A percentile compares a stretch with the other conserved stretches of the same genome.
Conservation (phyloP, 2,329 filamentous ascomycete genomes). For the Rhynchosporium graminicola region DNA sequence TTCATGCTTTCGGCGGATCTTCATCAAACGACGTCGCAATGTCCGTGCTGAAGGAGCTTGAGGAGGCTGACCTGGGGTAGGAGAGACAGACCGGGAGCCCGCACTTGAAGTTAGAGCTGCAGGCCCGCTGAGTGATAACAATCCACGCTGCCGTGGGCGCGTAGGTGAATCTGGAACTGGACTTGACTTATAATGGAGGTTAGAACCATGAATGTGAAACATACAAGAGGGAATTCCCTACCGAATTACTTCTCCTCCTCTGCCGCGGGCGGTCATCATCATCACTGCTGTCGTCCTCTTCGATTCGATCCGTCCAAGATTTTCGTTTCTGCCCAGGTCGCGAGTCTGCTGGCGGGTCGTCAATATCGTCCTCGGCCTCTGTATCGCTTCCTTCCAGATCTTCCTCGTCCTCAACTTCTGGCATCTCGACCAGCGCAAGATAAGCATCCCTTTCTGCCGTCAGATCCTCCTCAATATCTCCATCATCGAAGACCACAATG, state of each 20-base stretch:
- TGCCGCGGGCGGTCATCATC: constrained; percentile 76
- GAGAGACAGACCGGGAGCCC: constrained; percentile 42
- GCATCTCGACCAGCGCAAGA: constrained; percentile 85
- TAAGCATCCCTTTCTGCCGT: constrained; percentile 76
- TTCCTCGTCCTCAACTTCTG: constrained; percentile 68
- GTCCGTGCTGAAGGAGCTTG: constrained; percentile 69
- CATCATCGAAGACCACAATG: constrained; percentile 93
- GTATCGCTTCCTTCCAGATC: constrained; percentile 50
- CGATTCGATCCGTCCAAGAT: constrained; percentile 71
- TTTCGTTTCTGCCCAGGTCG: constrained; percentile 71
- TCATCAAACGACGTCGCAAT: constrained; percentile 71
- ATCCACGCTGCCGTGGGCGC: constrained; percentile 59
- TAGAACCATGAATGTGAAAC: constrained; percentile 25
- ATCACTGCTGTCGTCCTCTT: constrained; percentile 65
- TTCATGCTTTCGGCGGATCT: constrained; percentile 77
- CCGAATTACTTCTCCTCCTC: constrained; percentile 84
- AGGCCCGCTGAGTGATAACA: constrained; percentile 56
- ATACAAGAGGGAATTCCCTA: constrained; percentile 46
- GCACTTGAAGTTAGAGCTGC: constrained; percentile 48
- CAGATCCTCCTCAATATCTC: constrained; percentile 87
- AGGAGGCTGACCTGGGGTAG: constrained; percentile 58
- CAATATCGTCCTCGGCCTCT: constrained; percentile 56
- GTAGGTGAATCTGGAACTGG: constrained; percentile 66
- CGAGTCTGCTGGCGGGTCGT: constrained; percentile 54
- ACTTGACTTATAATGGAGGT: constrained; percentile 54